Conservation (phyloP, 495 filamentous ascomycete genomes). For the Podospora pseudoanserina region DNA sequence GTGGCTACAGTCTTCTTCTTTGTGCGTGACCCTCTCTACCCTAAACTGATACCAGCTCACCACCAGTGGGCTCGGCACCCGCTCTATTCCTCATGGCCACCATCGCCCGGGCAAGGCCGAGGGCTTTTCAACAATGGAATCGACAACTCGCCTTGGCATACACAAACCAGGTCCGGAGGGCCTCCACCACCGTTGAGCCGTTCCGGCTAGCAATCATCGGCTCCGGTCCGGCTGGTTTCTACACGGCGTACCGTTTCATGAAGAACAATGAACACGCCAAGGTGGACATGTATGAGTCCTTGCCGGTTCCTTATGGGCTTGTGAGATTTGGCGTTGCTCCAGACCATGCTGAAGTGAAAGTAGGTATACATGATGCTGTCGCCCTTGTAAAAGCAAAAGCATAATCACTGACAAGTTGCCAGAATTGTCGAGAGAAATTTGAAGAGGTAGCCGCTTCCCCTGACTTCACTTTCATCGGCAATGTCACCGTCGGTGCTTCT, state of each 20-base stretch:
- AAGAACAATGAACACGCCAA: slow-evolving; percentile 63
- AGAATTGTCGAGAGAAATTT: slow-evolving; percentile 96
- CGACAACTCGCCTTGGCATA: not conserved
- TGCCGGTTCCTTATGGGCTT: slow-evolving; percentile 89
- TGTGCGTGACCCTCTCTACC: not conserved
- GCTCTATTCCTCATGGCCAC: not conserved
- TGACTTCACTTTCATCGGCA: slow-evolving; percentile 88
- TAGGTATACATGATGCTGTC: slow-evolving; percentile 52
- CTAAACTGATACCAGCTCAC: not conserved
- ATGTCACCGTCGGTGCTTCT: slow-evolving; percentile 69
- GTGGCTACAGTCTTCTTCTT: not conserved
- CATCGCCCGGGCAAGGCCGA: not conserved
- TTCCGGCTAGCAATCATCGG: slow-evolving; percentile 85
- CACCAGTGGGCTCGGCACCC: not conserved
- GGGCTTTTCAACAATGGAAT: not conserved
- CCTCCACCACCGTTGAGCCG: slow-evolving; percentile 41
- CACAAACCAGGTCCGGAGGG: not conserved
- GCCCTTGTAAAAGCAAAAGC: not conserved
- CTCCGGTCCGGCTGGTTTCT: slow-evolving; percentile 95
- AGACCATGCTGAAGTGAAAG: slow-evolving; percentile 97
- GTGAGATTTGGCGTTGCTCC: slow-evolving; percentile 93
- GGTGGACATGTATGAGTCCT: slow-evolving; percentile 93
- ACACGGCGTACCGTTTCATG: slow-evolving; percentile 82
- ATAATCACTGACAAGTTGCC: not conserved
- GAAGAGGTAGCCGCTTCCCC: slow-evolving; percentile 76